A percentile compares a stretch with the other conserved stretches of the same genome.
Conservation (phyloP, 1,284 basidiomycete species). For the Leccinum angustisporum region DNA sequence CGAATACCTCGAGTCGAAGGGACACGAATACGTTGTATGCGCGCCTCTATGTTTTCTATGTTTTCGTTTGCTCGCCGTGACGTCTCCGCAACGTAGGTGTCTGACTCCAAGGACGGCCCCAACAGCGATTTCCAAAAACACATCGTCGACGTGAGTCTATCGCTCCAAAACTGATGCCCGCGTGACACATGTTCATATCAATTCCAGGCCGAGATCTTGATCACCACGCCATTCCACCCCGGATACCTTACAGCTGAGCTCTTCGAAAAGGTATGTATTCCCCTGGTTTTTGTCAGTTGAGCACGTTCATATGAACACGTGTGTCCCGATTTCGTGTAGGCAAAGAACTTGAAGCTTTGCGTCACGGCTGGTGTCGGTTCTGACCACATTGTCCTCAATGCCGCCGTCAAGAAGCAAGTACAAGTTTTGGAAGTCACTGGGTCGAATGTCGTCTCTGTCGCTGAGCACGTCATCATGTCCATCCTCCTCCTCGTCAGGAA, state of each 20-base stretch:
- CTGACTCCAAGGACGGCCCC: conserved; percentile 86
- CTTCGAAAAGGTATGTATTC: conserved; percentile 54
- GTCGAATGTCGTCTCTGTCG: conserved; percentile 89
- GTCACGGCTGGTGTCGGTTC: conserved; percentile 95
- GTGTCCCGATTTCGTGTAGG: conserved; percentile 42
- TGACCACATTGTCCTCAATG: conserved; percentile 91
- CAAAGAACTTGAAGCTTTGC: conserved; percentile 89
- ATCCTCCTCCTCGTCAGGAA: conserved; percentile 76
- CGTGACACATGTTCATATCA: conserved; percentile 8
- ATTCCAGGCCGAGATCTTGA: conserved; percentile 65
- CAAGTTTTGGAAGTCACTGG: conserved; percentile 85
- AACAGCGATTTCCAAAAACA: conserved; percentile 88
- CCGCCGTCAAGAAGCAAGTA: conserved; percentile 80
- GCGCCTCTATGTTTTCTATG: conserved; percentile 2
- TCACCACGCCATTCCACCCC: conserved; percentile 93
- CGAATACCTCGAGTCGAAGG: conserved; percentile 70
- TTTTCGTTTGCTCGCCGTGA: background rate
- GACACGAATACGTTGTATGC: conserved; percentile 74
- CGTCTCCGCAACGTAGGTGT: conserved; percentile 50
- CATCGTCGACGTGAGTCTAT: conserved; percentile 68
- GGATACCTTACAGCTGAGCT: conserved; percentile 86
- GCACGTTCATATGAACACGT: background rate
- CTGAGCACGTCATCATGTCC: conserved; percentile 86
- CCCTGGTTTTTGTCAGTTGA: background rate
- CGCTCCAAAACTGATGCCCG: background rate